These are phyloP conservation scores for Naganishia liquefaciens DNA, from an alignment of 1,284 basidiomycete genomes.

Conservation along the genomic window DNA sequence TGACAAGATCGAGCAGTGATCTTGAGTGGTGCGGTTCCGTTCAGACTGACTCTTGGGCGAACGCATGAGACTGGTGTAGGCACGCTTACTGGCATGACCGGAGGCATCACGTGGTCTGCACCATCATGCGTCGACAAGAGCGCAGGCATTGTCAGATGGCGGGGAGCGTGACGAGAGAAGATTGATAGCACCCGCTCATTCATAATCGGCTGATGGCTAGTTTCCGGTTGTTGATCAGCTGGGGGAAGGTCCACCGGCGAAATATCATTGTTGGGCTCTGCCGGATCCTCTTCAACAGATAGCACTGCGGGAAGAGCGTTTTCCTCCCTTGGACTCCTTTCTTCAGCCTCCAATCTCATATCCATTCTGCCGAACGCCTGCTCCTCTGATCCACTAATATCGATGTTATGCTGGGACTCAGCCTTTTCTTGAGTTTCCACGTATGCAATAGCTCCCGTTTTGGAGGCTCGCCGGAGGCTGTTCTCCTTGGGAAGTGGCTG, in stretches of 20 bases:
- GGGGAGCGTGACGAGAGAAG: neutral
- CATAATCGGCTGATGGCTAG: neutral
- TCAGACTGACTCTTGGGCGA: too few species aligned
- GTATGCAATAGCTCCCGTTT: too few species aligned
- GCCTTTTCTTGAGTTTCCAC: too few species aligned
- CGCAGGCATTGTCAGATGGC: neutral
- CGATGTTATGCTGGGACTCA: too few species aligned
- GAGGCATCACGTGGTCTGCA: neutral
- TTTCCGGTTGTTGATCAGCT: neutral
- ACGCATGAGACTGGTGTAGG: neutral
- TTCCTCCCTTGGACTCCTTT: neutral
- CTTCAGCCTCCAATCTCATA: too few species aligned
- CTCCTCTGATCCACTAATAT: too few species aligned
- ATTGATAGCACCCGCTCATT: slow-evolving; percentile 14
- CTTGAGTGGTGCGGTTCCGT: neutral
- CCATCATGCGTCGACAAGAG: neutral
- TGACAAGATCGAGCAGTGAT: neutral
- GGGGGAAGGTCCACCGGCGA: neutral
- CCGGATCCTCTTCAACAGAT: too few species aligned
- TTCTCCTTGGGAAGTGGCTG: too few species aligned
- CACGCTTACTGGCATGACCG: neutral
- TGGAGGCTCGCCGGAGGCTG: too few species aligned
- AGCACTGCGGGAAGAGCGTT: neutral
- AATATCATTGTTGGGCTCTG: too few species aligned
- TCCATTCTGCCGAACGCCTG: too few species aligned